Evolutionary conservation across 352 stramenopile species (phyloP), one percentile per base, ranked within the genome.

Genomic region (Achlya hypogyna): DNA sequence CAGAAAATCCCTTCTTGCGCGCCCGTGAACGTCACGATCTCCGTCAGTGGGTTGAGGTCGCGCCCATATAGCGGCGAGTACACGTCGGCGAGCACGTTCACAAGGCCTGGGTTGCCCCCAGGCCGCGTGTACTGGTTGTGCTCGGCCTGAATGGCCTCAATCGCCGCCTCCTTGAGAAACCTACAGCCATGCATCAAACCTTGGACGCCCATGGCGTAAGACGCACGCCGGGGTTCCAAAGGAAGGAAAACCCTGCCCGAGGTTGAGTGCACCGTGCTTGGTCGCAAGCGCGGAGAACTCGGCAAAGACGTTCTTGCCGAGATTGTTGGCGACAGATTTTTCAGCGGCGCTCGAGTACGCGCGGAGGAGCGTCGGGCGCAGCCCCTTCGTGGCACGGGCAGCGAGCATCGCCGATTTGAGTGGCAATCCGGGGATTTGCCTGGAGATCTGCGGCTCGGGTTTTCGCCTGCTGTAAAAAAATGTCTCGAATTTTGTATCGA

Each of bases 221-320:
- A n/a, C 5, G 5, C 4, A 18, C 75, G 77, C 74, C 4, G 86
- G 94, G 14, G 92, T 97, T 25, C 87, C 72, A 82, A 97, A 98
- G 72, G 96, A 93, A 23, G 96, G 96, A 80, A 98, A 99, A 56
- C 96, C 96, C 77, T 98, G 95, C 6, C 93, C 96, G 45, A 99
- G 78, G 74, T 99, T 99, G 47, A 98, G 87, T 5, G 90, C 82
- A 14, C 79, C 74, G 53, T 96, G 77, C 70, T 93, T 63, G 14
- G 75, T 72, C 1, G 91, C 87, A 10, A 97, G 76, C 38, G 81
- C 86, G 27, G 90, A 91, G 68, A 96, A 93, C 74, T 96, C 85
- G 12, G 84, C 84, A 54, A 93, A 96, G 43, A 96, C 87, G 53
- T 91, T 93, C 63, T 79, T 79, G 23, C 82, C 79, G 34, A 93